Base-by-base conservation (phyloP, 345 rosid species). In the Eucalyptus regnans region DNA sequence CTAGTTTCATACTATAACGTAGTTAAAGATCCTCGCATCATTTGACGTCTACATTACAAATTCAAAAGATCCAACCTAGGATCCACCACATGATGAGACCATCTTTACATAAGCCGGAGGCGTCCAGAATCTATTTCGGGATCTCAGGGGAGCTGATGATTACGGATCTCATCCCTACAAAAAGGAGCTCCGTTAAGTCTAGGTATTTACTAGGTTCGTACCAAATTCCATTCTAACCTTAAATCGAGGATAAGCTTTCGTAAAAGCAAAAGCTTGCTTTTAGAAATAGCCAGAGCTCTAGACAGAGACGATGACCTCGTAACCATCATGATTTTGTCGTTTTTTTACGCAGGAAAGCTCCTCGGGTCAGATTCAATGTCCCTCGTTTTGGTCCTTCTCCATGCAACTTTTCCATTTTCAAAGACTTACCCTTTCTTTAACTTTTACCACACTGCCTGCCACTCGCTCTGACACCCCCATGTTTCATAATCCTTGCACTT, bases 371-470 rank as follows among this genome's bases (percentile, higher is more conserved):
- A 88, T 88, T 88, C 91, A 89, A 88, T 89, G 89, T 86, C 90
- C 90, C 90, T 83, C 58, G 71, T 86, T 68, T 88, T 51, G 41
- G 44, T 41, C 64, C 50, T 71, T 25, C 87, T 87, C 89, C 58
- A 37, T n/a, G 20, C 68, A 4, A 56, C 89, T 89, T 92, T 89
- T 86, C 58, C 71, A 88, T 90, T 79, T 18, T 62, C 60, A 14
- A 49, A 48, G 46, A 50, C 15, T 89, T 86, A 23, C 68, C 87
- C 89, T 58, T 27, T 60, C 50, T 56, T 60, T 31, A 41, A 52
- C 86, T 85, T 85, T 91, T 91, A 50, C 87, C 88, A 91, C 91
- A 58, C 91, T 90, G 91, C 90, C 89, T 88, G 89, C 94, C 93
- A 93, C 92, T 86, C 86, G 13, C 66, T 60, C 31, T 76, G 44